Evolutionary conservation across 768 basidiomycete species (phyloP).

Genomic region (Hypsizygus marmoreus): DNA sequence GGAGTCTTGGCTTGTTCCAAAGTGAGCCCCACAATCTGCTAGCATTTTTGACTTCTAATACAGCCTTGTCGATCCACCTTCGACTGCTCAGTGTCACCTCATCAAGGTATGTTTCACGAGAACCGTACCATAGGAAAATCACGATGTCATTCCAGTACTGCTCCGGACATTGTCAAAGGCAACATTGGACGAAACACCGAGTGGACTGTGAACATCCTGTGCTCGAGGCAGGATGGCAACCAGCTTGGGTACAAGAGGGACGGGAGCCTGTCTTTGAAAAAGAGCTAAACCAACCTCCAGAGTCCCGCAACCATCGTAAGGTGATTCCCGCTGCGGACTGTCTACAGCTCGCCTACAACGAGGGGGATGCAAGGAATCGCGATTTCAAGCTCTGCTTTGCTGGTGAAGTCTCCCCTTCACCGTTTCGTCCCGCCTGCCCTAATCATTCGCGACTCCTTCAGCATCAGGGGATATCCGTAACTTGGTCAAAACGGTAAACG

Average conservation of each 20-base stretch:
- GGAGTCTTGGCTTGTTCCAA: slow-evolving; percentile 27
- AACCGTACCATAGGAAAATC: background rate
- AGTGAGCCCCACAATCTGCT: slow-evolving; percentile 18
- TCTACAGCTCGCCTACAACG: slow-evolving; percentile 31
- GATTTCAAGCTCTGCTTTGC: slow-evolving; percentile 36
- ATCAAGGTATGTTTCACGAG: slow-evolving; percentile 7
- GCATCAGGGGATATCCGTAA: slow-evolving; percentile 38
- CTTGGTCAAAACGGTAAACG: slow-evolving; percentile 37
- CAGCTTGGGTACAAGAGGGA: slow-evolving; percentile 32
- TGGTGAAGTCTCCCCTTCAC: background rate
- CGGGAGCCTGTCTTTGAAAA: slow-evolving; percentile 22
- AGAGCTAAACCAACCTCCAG: slow-evolving; percentile 8
- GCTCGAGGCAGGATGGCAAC: slow-evolving; percentile 31
- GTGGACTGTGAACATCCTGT: slow-evolving; percentile 34
- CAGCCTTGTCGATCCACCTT: no score
- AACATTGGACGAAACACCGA: slow-evolving; percentile 38
- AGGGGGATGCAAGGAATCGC: slow-evolving; percentile 23
- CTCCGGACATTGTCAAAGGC: slow-evolving; percentile 34
- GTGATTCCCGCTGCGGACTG: slow-evolving; percentile 33
- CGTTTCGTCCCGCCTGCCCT: background rate
- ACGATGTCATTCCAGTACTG: slow-evolving; percentile 29
- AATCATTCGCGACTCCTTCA: slow-evolving; percentile 19
- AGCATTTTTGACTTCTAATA: no score
- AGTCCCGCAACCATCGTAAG: slow-evolving; percentile 22
- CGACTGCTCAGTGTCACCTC: slow-evolving; percentile 8